Base-by-base conservation (phyloP, 1,139 yeast genomes). In the Candida anutae region DNA sequence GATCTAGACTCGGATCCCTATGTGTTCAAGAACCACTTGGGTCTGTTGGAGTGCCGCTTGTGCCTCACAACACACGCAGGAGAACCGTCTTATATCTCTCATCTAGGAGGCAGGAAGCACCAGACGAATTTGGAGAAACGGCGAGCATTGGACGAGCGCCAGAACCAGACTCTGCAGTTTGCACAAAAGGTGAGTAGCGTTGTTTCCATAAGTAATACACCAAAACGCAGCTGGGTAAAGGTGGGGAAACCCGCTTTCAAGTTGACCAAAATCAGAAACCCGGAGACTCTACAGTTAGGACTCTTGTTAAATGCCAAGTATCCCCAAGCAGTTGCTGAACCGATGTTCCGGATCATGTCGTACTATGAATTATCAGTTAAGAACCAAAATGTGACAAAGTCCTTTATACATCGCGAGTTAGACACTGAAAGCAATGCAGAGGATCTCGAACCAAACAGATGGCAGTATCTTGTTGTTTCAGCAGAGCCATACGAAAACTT, bases 401-500 rank as follows among this genome's bases (percentile, higher is more conserved):
- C 55, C 1, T 60, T 47, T 30, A 35, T 60, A 4, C 46, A 46
- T 15, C 36, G 36, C 6, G 22, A 21, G 13, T 6, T 21, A 21
- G 11, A 8, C 13, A 13, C 6, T 21, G 44, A 45, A 13, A 41
- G 38, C 13, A 34, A 33, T 5, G 42, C 35, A 1, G 52, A 58
- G 3, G 56, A 58, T 6, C 63, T 67, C 35, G 59, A 66, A 14
- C 43, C 52, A 5, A 43, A 28, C 43, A 54, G 31, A 53, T 54
- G 44, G 50, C 94, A 81, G 49, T 84, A 78, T 44, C 46, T 85
- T 37, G 72, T 84, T n/a, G 53, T 84, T 0, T 74, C 84, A 15
- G 93, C 83, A 0, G 94, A 83, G 45, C 95, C 95, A 1, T 85
- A 83, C 49, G 90, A 83, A 33, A 81, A 78, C 30, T 62, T 82